Evolutionary conservation across 768 basidiomycete species (phyloP).

Genomic region (Podaxis sp.): DNA sequence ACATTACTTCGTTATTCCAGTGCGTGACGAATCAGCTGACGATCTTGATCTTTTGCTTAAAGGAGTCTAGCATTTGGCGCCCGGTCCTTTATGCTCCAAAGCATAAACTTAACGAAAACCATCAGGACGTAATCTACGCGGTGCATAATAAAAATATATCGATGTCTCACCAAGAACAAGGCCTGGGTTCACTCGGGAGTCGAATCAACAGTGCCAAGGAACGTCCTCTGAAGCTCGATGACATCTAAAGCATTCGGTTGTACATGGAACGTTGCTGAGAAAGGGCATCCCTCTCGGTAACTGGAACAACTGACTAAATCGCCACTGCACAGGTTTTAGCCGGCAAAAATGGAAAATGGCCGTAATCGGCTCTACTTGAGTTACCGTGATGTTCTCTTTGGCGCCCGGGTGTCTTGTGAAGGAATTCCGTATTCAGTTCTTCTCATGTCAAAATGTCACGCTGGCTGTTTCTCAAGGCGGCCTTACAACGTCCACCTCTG

Average conservation of each 20-base stretch:
- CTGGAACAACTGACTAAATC: neutral
- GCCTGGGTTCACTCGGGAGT: conserved; percentile 1
- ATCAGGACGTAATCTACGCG: conserved; percentile 2
- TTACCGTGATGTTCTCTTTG: conserved; percentile 5
- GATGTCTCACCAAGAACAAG: neutral
- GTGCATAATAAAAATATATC: neutral
- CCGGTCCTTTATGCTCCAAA: neutral
- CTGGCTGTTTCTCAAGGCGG: neutral
- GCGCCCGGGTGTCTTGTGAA: neutral
- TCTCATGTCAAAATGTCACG: conserved; percentile 15
- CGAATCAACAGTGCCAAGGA: neutral
- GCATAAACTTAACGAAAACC: neutral
- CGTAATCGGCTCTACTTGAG: conserved; percentile 12
- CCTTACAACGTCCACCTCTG: neutral
- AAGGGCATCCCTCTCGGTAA: neutral
- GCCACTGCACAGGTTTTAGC: no score
- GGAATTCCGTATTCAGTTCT: neutral
- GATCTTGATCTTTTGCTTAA: neutral
- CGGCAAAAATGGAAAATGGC: neutral
- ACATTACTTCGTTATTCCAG: neutral
- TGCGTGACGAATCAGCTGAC: neutral
- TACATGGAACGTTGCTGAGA: neutral
- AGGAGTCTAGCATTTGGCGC: neutral
- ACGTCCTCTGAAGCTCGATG: neutral
- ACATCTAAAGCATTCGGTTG: neutral